Evolutionary conservation across 2,329 filamentous ascomycete species (phyloP).

Genomic region (Epicoccum sorghinum): DNA sequence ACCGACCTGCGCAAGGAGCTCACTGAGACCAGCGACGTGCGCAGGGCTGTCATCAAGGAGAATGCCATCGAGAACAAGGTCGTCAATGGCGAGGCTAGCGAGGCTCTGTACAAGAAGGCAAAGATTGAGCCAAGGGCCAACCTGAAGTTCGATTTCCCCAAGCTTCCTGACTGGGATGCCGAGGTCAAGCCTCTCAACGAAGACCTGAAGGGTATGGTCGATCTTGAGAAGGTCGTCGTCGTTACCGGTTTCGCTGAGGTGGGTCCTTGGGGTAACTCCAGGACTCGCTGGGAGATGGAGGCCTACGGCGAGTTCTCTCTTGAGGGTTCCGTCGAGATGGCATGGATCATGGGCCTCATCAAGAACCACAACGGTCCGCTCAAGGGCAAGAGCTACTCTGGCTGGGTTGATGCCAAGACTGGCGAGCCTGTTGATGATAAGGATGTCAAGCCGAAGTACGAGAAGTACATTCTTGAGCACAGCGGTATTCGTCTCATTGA

Average conservation of each 20-base stretch:
- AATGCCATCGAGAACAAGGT: constrained; percentile 96
- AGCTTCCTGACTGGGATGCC: constrained; percentile 86
- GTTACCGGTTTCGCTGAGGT: constrained; percentile 96
- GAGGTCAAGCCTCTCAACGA: constrained; percentile 89
- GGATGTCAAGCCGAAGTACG: constrained; percentile 96
- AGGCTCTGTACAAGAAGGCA: constrained; percentile 93
- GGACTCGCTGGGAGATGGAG: constrained; percentile 99
- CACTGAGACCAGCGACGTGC: constrained; percentile 92
- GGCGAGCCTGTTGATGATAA: constrained; percentile 97
- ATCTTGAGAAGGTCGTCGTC: constrained; percentile 96
- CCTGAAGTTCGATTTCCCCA: constrained; percentile 96
- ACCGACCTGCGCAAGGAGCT: constrained; percentile 91
- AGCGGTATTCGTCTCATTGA: constrained; percentile 97
- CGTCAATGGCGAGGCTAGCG: constrained; percentile 90
- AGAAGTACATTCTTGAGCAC: constrained; percentile 95
- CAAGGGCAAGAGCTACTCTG: constrained; percentile 95
- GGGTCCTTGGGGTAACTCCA: constrained; percentile 97
- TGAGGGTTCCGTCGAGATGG: constrained; percentile 98
- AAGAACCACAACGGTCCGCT: constrained; percentile 97
- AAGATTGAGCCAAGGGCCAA: constrained; percentile 93
- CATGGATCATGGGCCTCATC: constrained; percentile 99
- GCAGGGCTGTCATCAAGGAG: constrained; percentile 92
- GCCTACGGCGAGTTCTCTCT: constrained; percentile 95
- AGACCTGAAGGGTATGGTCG: constrained; percentile 95
- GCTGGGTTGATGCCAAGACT: constrained; percentile 94